Evolutionary conservation across 164 flowering plant species (phyloP), one percentile per base, ranked within the genome.

Genomic region (Platanus orientalis): DNA sequence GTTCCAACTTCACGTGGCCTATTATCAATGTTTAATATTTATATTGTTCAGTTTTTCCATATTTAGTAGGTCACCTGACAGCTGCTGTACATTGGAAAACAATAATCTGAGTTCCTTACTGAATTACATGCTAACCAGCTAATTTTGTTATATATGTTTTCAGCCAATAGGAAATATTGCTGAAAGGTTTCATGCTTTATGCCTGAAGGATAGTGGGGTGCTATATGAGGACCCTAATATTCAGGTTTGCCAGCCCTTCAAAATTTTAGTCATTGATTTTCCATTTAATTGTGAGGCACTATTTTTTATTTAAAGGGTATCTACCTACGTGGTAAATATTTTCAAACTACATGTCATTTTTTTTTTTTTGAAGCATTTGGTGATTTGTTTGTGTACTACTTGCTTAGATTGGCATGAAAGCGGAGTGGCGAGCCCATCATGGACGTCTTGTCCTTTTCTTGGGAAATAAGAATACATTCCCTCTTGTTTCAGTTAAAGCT

Each of bases 121-220:
- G 42, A 60, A 36, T 12, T 60, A 60, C 0, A 10, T 29, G 36
- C 19, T 63, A 13, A 26, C 7, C 12, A 36, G 19, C 61, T 47
- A 45, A 56, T 47, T 26, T 5, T 65, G 42, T 57, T 53, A 52
- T 21, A 19, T 29, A 20, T 62, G 24, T 52, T 69, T 84, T 81
- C 92, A 95, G 99, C 97, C 97, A 54, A 84, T 95, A 39, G 94
- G 97, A 69, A 84, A 79, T 69, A 80, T 87, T 71, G 84, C 89
- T 24, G 99, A 95, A 78, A 87, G 96, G 65, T 95, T 88, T 71
- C 76, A 78, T 78, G 85, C 87, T 45, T 76, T 95, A 57, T 88
- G 97, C 80, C 62, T 92, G 71, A 95, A 92, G 67, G 98, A 95
- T 70, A 95, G 98, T 67, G 99, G 99, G 54, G 95, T 95, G 49